Conservation (phyloP, 2,329 filamentous ascomycete species). For the Alternaria panax region DNA sequence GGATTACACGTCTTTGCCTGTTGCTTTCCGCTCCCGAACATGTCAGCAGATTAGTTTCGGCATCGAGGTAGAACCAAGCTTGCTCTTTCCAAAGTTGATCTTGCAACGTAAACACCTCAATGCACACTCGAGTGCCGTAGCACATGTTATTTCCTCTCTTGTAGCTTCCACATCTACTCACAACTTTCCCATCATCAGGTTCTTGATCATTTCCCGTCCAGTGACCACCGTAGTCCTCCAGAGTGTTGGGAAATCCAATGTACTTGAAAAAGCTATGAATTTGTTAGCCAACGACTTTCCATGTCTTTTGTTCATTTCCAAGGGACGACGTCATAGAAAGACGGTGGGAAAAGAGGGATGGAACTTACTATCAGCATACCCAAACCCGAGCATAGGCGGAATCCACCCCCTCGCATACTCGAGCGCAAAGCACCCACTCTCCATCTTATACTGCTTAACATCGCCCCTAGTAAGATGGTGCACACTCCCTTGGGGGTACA, state of each 20-base stretch:
- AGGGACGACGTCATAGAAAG: not conserved
- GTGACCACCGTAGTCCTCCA: slow-evolving; percentile 81
- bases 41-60: not conserved
- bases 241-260: slow-evolving; percentile 83
- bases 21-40: not conserved
- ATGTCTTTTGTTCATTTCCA: not conserved
- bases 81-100: not conserved
- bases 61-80: not conserved
- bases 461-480: slow-evolving; percentile 75
- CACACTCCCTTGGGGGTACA: slow-evolving; percentile 73
- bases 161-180: slow-evolving; percentile 2
- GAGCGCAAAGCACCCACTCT: slow-evolving; percentile 76
- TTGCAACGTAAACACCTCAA: too few species aligned
- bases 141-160: not conserved
- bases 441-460: slow-evolving; percentile 86
- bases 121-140: too few species aligned
- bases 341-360: not conserved
- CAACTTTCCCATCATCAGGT: slow-evolving; percentile 58
- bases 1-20: not conserved
- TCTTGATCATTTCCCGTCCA: slow-evolving; percentile 75
- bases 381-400: slow-evolving; percentile 90
- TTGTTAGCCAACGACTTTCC: not conserved
- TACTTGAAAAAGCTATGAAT: slow-evolving; percentile 68
- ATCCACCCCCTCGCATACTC: slow-evolving; percentile 91
- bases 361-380: slow-evolving; percentile 73